Conservation (phyloP, 2,329 filamentous ascomycete species). For the Cladosporium sp. region DNA sequence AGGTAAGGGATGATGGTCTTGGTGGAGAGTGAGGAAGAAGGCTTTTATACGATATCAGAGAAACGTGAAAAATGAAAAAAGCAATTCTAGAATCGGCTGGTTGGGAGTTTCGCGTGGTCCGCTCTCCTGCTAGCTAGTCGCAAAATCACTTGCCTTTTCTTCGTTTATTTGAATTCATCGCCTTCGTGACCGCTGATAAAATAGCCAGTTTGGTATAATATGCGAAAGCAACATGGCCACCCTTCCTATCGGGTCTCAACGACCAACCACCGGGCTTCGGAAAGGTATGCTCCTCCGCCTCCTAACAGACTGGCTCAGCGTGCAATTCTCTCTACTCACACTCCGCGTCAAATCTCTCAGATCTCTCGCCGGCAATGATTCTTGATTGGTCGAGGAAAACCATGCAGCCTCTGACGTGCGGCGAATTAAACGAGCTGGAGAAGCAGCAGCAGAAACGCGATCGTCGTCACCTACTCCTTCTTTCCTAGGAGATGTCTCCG, state of each 20-base stretch:
- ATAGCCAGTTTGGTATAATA: not conserved
- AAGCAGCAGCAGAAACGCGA: too few species aligned
- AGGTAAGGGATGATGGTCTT: too few species aligned
- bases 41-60: constrained; percentile 5
- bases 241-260: not conserved
- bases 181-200: too few species aligned
- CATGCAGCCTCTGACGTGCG: too few species aligned
- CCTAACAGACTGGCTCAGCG: constrained; percentile 25
- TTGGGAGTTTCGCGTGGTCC: not conserved
- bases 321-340: constrained; percentile 25
- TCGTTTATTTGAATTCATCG: too few species aligned
- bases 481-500: constrained; percentile 22
- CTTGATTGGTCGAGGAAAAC: too few species aligned
- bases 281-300: constrained; percentile 13
- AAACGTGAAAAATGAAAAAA: constrained; percentile 4
- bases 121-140: not conserved
- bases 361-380: constrained; percentile 17
- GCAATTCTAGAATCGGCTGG: not conserved
- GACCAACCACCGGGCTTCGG: not conserved
- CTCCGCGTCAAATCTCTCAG: constrained; percentile 22
- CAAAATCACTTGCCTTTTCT: too few species aligned
- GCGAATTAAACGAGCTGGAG: too few species aligned
- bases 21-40: not conserved
- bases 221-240: too few species aligned
- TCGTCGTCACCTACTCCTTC: too few species aligned